Evolutionary conservation across 129 eudicot species (phyloP).

Genomic region (Flaveria sonorensis): DNA sequence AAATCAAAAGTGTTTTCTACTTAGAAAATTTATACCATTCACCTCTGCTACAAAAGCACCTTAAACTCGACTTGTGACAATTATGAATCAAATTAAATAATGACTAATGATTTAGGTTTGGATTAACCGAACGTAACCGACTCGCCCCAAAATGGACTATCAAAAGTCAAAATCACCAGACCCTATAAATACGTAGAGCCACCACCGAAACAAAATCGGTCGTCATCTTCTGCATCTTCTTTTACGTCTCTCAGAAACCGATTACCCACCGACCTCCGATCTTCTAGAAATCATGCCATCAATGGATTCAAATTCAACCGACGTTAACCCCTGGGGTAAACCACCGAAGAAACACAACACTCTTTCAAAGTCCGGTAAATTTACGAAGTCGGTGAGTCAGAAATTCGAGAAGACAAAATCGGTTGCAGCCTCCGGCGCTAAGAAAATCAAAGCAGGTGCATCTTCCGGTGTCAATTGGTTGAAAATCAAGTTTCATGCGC

Average conservation of each 20-base stretch:
- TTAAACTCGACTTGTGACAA: no score
- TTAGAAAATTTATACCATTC: no score
- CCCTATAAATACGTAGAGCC: constrained; percentile 8
- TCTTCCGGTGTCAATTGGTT: constrained; percentile 38
- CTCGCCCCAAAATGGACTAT: neutral
- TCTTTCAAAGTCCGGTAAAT: constrained; percentile 22
- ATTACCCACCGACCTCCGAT: constrained; percentile 18
- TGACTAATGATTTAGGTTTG: neutral
- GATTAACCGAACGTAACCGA: neutral
- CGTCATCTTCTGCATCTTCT: neutral
- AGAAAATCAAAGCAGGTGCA: constrained; percentile 38
- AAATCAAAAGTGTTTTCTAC: no score
- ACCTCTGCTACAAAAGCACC: no score
- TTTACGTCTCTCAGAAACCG: neutral
- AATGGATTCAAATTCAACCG: constrained; percentile 28
- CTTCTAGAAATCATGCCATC: neutral
- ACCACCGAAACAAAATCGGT: constrained; percentile 20
- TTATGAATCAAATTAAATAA: no score
- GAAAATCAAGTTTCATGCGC: constrained; percentile 33
- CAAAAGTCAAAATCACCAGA: neutral
- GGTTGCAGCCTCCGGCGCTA: constrained; percentile 16
- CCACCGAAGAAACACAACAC: constrained; percentile 22
- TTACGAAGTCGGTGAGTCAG: constrained; percentile 29
- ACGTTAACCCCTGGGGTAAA: constrained; percentile 44
- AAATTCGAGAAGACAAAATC: constrained; percentile 28